phyloP scores from a whole-genome alignment of 2,329 filamentous ascomycete species.

The Exophiala dermatitidis region DNA sequence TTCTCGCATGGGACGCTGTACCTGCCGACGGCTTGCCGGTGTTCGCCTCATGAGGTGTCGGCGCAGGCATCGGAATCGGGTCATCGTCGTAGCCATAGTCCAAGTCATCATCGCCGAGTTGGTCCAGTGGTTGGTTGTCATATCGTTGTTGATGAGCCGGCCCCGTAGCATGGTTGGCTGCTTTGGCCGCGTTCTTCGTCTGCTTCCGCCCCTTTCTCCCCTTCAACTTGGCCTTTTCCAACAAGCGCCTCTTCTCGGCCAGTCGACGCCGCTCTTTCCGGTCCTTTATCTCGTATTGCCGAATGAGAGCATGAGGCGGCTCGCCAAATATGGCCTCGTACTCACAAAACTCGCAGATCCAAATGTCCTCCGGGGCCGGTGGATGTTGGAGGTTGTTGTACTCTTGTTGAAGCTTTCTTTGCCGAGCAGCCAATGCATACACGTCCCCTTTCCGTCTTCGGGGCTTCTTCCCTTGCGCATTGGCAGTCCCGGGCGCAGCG shows the following conservation, averaged over 20 bases:
- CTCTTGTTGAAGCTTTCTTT: slow-evolving; percentile 69
- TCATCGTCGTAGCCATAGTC: slow-evolving; percentile 48
- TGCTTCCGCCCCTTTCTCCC: slow-evolving; percentile 81
- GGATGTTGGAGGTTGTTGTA: slow-evolving; percentile 70
- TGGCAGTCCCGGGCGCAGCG: slow-evolving; percentile 34
- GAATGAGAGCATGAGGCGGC: slow-evolving; percentile 74
- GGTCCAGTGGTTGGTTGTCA: slow-evolving; percentile 37
- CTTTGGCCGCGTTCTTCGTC: slow-evolving; percentile 57
- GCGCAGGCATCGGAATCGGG: slow-evolving; percentile 35
- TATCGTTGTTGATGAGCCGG: slow-evolving; percentile 36
- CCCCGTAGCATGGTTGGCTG: slow-evolving; percentile 31
- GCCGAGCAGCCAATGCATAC: slow-evolving; percentile 65
- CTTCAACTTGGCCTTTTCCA: slow-evolving; percentile 94
- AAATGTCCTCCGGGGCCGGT: slow-evolving; percentile 65
- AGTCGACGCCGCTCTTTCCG: slow-evolving; percentile 73
- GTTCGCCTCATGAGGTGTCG: slow-evolving; percentile 32
- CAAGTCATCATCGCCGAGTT: slow-evolving; percentile 44
- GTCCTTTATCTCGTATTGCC: slow-evolving; percentile 91
- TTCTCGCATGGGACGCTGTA: slow-evolving; percentile 10
- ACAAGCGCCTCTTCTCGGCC: slow-evolving; percentile 72
- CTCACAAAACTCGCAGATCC: slow-evolving; percentile 98
- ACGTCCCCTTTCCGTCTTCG: slow-evolving; percentile 62
- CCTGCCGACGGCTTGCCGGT: slow-evolving; percentile 8
- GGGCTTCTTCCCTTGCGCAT: slow-evolving; percentile 53
- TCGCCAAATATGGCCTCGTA: slow-evolving; percentile 93